These are phyloP conservation scores for Nannochloris sp. DNA, from an alignment of 139 green algal genomes.

Conservation along the genomic window DNA sequence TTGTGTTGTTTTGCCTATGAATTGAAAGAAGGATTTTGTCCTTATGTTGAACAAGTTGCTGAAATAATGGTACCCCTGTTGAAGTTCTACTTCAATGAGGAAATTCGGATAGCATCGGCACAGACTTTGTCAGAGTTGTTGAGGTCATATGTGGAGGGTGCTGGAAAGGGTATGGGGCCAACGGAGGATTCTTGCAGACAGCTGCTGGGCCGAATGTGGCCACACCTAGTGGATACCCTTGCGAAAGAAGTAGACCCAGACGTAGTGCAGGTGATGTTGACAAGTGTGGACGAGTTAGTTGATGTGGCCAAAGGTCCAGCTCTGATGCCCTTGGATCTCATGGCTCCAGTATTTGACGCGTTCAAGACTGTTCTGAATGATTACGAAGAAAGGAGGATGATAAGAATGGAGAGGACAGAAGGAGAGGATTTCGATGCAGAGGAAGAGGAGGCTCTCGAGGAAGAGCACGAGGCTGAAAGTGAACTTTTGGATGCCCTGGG, in stretches of 20 bases:
- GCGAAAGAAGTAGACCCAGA: slow-evolving; percentile 64
- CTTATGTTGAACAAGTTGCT: slow-evolving; percentile 75
- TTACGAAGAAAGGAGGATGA: slow-evolving; percentile 55
- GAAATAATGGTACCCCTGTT: slow-evolving; percentile 79
- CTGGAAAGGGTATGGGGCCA: slow-evolving; percentile 49
- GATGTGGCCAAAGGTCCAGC: slow-evolving; percentile 33
- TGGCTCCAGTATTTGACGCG: slow-evolving; percentile 29
- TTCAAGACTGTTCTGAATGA: slow-evolving; percentile 45
- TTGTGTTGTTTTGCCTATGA: slow-evolving; percentile 96
- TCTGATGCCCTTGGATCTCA: slow-evolving; percentile 37
- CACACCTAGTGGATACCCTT: slow-evolving; percentile 45
- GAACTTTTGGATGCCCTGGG: slow-evolving; percentile 73
- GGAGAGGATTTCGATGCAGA: slow-evolving; percentile 91
- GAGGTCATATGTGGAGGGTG: slow-evolving; percentile 47
- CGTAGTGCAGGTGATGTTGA: slow-evolving; percentile 52
- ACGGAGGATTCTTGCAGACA: slow-evolving; percentile 43
- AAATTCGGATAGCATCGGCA: slow-evolving; percentile 62
- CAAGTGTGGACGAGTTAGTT: slow-evolving; percentile 57
- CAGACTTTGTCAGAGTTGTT: slow-evolving; percentile 81
- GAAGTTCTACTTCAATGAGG: slow-evolving; percentile 97
- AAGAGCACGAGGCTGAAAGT: slow-evolving; percentile 86
- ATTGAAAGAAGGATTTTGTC: slow-evolving; percentile 90
- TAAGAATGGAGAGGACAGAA: slow-evolving; percentile 42
- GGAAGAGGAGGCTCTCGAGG: slow-evolving; percentile 80
- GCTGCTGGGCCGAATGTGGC: slow-evolving; percentile 61